Percentiles rank a stretch among this genome's conserved stretches.
Evolutionary conservation across 2,329 filamentous ascomycete species (phyloP).

Genomic region (Ophiostoma fasciatum): DNA sequence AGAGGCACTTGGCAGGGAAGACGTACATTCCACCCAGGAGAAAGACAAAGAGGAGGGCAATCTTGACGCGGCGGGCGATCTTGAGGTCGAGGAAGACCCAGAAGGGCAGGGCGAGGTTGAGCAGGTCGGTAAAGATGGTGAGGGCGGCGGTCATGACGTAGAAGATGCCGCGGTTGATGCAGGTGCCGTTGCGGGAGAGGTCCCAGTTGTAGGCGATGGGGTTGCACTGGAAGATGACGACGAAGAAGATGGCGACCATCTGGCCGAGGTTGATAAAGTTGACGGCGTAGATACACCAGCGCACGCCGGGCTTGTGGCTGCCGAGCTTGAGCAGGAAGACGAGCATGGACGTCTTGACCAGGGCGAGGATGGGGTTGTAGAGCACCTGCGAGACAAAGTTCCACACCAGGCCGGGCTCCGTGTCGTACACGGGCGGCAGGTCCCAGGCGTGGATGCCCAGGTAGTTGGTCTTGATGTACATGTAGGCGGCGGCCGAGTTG

Average conservation of each 20-base stretch:
- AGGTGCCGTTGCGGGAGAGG: slow-evolving; percentile 22
- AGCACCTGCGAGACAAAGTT: slow-evolving; percentile 11
- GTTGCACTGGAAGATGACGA: slow-evolving; percentile 23
- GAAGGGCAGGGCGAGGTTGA: slow-evolving; percentile 27
- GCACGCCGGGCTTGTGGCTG: slow-evolving; percentile 16
- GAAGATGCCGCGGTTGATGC: slow-evolving; percentile 17
- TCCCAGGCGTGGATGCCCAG: slow-evolving; percentile 10
- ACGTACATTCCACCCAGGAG: too few relatives aligned
- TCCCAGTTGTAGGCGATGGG: slow-evolving; percentile 31
- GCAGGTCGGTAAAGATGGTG: slow-evolving; percentile 28
- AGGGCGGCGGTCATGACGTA: slow-evolving; percentile 22
- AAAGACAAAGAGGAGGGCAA: slow-evolving; percentile 14
- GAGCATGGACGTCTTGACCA: slow-evolving; percentile 21
- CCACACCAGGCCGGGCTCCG: slow-evolving; percentile 5
- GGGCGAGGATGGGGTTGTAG: slow-evolving; percentile 14
- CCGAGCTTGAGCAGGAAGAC: slow-evolving; percentile 20
- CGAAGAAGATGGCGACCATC: slow-evolving; percentile 19
- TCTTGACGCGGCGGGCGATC: slow-evolving; percentile 17
- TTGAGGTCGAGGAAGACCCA: slow-evolving; percentile 19
- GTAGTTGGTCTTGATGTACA: slow-evolving; percentile 11
- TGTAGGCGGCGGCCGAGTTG: slow-evolving; percentile 6
- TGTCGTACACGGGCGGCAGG: slow-evolving; percentile 6
- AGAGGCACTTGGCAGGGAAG: too few relatives aligned
- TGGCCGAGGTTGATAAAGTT: slow-evolving; percentile 18
- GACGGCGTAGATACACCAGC: slow-evolving; percentile 16